Conservation (phyloP, 352 stramenopile species). For the Pythium myriotylum region DNA sequence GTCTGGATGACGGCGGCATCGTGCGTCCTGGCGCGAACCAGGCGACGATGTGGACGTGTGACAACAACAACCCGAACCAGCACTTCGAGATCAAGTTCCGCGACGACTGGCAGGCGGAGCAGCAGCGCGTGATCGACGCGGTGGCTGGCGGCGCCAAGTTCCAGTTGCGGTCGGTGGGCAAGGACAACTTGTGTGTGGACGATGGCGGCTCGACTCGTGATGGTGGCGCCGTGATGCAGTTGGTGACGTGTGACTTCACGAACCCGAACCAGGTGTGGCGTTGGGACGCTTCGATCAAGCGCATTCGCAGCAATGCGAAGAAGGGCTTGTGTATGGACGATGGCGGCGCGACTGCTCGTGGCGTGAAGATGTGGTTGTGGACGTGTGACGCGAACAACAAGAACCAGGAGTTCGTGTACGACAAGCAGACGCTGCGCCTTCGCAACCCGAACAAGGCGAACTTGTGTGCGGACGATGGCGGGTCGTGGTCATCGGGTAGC, state of each 20-base stretch:
- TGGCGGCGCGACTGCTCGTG: neutral
- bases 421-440: neutral
- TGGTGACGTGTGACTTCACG: slow-evolving; percentile 2
- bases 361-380: neutral
- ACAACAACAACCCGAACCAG: slow-evolving; percentile 4
- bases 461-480: slow-evolving; percentile 10
- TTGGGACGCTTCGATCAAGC: slow-evolving; percentile 5
- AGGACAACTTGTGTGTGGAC: slow-evolving; percentile 12
- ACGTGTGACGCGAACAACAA: slow-evolving; percentile 11
- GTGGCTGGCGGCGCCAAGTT: slow-evolving; percentile 7
- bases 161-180: neutral
- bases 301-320: slow-evolving; percentile 8
- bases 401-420: slow-evolving; percentile 5
- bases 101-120: slow-evolving; percentile 2
- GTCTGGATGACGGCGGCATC: slow-evolving; percentile 12
- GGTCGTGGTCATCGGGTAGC: too few relatives aligned
- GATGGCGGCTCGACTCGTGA: neutral
- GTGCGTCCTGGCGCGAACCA: neutral
- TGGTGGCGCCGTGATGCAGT: neutral
- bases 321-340: slow-evolving; percentile 9
- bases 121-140: slow-evolving; percentile 4
- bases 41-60: neutral
- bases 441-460: slow-evolving; percentile 7
- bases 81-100: slow-evolving; percentile 2
- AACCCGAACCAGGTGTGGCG: slow-evolving; percentile 4